phyloP scores from a whole-genome alignment of 257 asterid species.

The Solanum bulbocastanum region DNA sequence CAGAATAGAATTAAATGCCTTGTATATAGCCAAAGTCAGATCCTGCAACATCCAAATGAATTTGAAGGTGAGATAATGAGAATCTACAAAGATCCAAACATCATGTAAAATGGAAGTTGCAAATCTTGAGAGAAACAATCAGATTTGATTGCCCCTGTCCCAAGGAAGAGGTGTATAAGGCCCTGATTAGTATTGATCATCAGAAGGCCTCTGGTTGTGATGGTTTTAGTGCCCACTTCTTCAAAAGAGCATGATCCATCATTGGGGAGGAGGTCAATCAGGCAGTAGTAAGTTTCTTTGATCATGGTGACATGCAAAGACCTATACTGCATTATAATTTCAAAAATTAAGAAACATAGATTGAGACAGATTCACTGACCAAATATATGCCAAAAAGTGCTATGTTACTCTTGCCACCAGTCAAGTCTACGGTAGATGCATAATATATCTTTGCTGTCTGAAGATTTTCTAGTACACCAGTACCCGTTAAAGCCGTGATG shows the following conservation, averaged over 20 bases:
- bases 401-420: slow-evolving; percentile 78
- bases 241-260: neutral
- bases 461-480: slow-evolving; percentile 84
- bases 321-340: neutral
- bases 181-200: neutral
- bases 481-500: slow-evolving; percentile 23
- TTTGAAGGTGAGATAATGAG: neutral
- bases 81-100: neutral
- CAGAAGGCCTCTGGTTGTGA: neutral
- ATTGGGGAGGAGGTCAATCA: neutral
- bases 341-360: neutral
- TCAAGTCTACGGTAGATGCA: slow-evolving; percentile 76
- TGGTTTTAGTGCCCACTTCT: neutral
- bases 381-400: slow-evolving; percentile 86
- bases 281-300: neutral
- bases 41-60: neutral
- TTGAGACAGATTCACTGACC: slow-evolving; percentile 34
- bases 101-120: neutral
- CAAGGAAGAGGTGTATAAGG: neutral
- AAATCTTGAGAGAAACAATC: neutral
- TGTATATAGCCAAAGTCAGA: neutral
- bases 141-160: neutral
- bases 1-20: neutral
- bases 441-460: slow-evolving; percentile 34
- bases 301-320: neutral